These are phyloP conservation scores for Aleurites moluccanus DNA, from an alignment of 441 rosid species.

Conservation along the genomic window DNA sequence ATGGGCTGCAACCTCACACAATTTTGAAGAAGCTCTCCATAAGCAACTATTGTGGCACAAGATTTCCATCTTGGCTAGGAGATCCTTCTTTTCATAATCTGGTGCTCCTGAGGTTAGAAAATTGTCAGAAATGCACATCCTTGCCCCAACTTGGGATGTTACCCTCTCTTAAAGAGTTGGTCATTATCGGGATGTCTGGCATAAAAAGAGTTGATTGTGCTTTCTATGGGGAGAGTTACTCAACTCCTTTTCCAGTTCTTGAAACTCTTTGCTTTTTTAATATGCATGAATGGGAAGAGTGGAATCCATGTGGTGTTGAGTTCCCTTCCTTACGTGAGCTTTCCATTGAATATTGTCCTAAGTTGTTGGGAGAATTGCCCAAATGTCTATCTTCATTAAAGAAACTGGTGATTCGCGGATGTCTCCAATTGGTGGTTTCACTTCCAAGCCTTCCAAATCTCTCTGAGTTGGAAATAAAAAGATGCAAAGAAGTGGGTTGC, in stretches of 20 bases:
- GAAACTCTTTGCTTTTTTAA: not conserved
- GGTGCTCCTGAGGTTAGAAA: conserved; percentile 17
- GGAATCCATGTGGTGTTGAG: conserved; percentile 20
- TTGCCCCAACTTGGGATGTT: conserved; percentile 40
- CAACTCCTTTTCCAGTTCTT: conserved; percentile 19
- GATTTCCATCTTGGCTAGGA: conserved; percentile 36
- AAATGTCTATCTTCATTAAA: conserved; percentile 21
- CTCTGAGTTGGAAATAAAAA: not conserved
- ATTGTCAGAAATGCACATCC: conserved; percentile 25
- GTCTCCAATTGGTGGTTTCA: conserved; percentile 12
- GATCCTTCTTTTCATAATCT: conserved; percentile 29
- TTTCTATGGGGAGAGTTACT: conserved; percentile 25
- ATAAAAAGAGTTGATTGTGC: conserved; percentile 23
- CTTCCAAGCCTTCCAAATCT: conserved; percentile 6
- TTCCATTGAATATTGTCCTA: conserved; percentile 15
- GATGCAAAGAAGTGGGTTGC: not conserved
- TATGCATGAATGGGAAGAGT: conserved; percentile 32
- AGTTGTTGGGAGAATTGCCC: conserved; percentile 12
- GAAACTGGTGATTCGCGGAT: conserved; percentile 2
- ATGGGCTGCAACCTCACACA: conserved; percentile 8
- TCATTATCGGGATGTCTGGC: conserved; percentile 18
- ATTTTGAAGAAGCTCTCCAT: conserved; percentile 10
- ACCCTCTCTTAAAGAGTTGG: conserved; percentile 26
- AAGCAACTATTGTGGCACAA: conserved; percentile 27
- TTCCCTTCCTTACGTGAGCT: conserved; percentile 27